Percentiles rank a stretch among this genome's conserved stretches.
These are phyloP conservation scores for Vicia villosa DNA, from an alignment of 306 rosid genomes.

Conservation along the genomic window DNA sequence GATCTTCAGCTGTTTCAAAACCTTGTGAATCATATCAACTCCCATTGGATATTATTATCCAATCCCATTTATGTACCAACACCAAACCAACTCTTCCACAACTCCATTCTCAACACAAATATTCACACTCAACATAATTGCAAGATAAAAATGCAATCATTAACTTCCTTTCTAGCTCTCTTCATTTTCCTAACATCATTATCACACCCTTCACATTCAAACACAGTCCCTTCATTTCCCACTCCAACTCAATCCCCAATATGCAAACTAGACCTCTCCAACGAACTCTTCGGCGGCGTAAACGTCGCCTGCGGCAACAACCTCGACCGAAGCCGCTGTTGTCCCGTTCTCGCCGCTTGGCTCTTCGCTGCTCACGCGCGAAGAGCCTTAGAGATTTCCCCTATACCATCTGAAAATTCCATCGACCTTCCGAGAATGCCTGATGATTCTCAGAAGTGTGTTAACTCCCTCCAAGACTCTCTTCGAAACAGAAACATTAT, in stretches of 20 bases:
- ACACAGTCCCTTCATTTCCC: background rate
- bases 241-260: slow-evolving; percentile 1
- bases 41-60: background rate
- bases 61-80: background rate
- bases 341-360: background rate
- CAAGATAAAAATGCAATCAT: background rate
- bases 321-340: slow-evolving; percentile 3
- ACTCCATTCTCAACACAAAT: background rate
- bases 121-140: background rate
- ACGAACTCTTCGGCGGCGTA: background rate
- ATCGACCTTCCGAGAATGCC: background rate
- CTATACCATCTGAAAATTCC: background rate
- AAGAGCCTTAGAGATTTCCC: background rate
- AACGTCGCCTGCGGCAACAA: background rate
- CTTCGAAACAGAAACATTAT: background rate
- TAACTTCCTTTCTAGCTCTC: background rate
- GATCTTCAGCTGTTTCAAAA: background rate
- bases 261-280: slow-evolving; percentile 11
- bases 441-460: background rate
- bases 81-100: background rate
- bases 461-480: background rate
- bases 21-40: background rate
- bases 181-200: background rate
- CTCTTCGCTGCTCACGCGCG: background rate
- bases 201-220: background rate